Evolutionary conservation across 2,329 filamentous ascomycete species (phyloP).

Genomic region (Diaporthe citri): DNA sequence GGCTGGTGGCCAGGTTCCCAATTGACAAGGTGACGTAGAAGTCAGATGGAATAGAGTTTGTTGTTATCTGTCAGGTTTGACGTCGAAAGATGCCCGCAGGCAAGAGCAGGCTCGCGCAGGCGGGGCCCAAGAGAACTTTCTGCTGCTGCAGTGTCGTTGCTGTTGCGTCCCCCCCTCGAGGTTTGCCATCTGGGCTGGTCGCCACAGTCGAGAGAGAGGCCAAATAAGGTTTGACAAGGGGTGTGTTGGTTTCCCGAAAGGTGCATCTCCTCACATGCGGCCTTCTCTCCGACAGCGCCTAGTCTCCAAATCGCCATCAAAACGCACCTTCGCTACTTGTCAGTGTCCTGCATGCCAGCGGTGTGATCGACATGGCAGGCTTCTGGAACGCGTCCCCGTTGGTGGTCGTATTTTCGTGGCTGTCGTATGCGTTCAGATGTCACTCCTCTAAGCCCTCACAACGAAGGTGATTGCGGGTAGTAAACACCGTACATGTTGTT

Average conservation of each 20-base stretch:
- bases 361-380: conserved; percentile 27
- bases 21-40: conserved; percentile 34
- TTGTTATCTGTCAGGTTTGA: conserved; percentile 29
- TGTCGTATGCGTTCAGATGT: conserved; percentile 20
- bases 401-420: conserved; percentile 14
- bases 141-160: conserved; percentile 9
- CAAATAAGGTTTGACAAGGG: conserved; percentile 35
- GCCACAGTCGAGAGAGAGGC: conserved; percentile 23
- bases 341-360: conserved; percentile 30
- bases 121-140: conserved; percentile 7
- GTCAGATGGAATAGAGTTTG: conserved; percentile 34
- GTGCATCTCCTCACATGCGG: conserved; percentile 23
- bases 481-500: conserved; percentile 53
- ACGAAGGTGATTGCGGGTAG: conserved; percentile 48
- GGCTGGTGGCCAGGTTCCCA: conserved; percentile 4
- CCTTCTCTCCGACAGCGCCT: conserved; percentile 18
- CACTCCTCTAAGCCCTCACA: conserved; percentile 34
- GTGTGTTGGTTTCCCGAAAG: conserved; percentile 19
- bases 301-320: conserved; percentile 14
- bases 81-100: conserved; percentile 16
- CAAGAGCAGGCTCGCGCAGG: conserved; percentile 20
- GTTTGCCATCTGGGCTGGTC: conserved; percentile 1
- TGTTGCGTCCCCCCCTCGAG: conserved; percentile 5
- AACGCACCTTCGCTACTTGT: conserved; percentile 21
- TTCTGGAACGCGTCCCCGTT: conserved; percentile 23